Percentiles rank a stretch among this genome's conserved stretches.
Conservation (phyloP, 495 filamentous ascomycete genomes). For the Opeltia flavorubescens region DNA sequence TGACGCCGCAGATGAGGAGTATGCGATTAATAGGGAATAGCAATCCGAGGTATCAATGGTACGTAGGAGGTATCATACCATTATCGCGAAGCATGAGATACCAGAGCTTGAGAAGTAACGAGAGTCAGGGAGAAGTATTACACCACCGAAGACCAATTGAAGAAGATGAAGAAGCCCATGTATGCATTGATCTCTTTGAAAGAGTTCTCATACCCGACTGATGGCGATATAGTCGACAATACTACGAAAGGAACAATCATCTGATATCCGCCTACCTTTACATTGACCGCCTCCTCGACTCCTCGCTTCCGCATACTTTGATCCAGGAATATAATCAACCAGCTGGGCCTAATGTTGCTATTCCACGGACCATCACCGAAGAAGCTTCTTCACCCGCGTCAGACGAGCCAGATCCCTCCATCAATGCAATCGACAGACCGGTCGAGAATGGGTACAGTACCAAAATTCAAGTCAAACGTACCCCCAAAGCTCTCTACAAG, state of each 20-base stretch:
- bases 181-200: slow-evolving; percentile 17
- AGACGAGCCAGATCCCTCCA: slow-evolving; percentile 17
- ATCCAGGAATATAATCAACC: slow-evolving; percentile 70
- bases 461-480: slow-evolving; percentile 51
- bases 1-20: slow-evolving; percentile 57
- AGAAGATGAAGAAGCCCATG: slow-evolving; percentile 48
- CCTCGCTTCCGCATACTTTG: slow-evolving; percentile 69
- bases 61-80: neutral
- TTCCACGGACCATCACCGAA: slow-evolving; percentile 45
- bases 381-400: slow-evolving; percentile 16
- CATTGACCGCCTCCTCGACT: slow-evolving; percentile 82
- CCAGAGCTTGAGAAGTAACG: too few relatives aligned
- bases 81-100: slow-evolving; percentile 1
- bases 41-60: slow-evolving; percentile 60
- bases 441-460: slow-evolving; percentile 12
- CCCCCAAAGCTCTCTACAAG: slow-evolving; percentile 67
- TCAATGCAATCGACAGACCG: slow-evolving; percentile 12
- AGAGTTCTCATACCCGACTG: neutral
- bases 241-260: slow-evolving; percentile 73
- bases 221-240: slow-evolving; percentile 40
- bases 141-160: slow-evolving; percentile 53
- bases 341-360: slow-evolving; percentile 5
- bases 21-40: slow-evolving; percentile 65
- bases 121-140: slow-evolving; percentile 47
- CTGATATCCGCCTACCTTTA: slow-evolving; percentile 80